Evolutionary conservation across 331 rosid genomes (phyloP).

Genomic region (Rosa hybrid): DNA sequence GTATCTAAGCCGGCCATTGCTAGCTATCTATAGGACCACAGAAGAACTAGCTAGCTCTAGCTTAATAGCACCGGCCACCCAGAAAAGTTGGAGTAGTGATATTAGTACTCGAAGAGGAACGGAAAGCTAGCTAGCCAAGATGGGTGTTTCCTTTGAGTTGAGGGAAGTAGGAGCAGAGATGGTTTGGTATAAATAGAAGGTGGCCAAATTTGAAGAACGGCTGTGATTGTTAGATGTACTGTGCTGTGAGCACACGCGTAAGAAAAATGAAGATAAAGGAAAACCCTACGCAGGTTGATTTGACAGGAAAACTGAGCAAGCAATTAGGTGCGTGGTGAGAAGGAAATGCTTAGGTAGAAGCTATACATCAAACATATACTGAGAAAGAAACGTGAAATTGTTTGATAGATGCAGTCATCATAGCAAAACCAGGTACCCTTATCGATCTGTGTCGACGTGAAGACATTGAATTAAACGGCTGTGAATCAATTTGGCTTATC

Average conservation of each 20-base stretch:
- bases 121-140: background rate
- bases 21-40: background rate
- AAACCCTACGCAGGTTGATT: background rate
- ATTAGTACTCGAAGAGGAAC: background rate
- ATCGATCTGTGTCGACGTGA: slow-evolving; percentile 5
- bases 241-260: background rate
- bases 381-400: slow-evolving; percentile 11
- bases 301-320: slow-evolving; percentile 6
- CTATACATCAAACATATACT: background rate
- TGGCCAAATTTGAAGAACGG: slow-evolving; percentile 13
- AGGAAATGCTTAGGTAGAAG: slow-evolving; percentile 8
- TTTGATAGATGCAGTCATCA: slow-evolving; percentile 22
- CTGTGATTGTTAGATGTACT: slow-evolving; percentile 5
- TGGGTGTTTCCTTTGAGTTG: background rate
- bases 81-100: background rate
- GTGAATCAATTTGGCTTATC: background rate
- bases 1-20: slow-evolving; percentile 38
- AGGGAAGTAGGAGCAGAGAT: background rate
- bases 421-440: background rate
- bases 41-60: background rate
- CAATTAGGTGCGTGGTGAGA: background rate
- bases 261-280: background rate
- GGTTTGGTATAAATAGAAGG: slow-evolving; percentile 11
- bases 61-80: background rate
- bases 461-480: background rate